Base-by-base conservation (phyloP, 495 filamentous ascomycete species). In the Hypoxylon trugodes region DNA sequence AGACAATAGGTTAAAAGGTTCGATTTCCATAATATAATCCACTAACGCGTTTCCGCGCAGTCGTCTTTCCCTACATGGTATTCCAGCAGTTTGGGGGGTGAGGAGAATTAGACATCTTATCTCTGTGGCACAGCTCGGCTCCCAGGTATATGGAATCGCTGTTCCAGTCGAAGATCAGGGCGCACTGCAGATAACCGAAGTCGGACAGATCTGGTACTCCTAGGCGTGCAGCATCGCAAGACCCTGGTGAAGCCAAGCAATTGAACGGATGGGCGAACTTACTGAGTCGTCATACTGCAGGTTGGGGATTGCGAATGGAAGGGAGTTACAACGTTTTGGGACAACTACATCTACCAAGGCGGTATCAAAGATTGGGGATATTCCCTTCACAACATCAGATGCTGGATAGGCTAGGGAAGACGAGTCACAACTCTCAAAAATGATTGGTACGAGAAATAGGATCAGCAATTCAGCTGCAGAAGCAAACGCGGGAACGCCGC, bases 131-230 rank as follows among this genome's bases (percentile, higher is more conserved):
- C 68, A 43, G 32, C 46, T 59, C 57, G 65, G 54, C 50, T 68
- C 60, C 70, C 70, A 73, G 65, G 61, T 67, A 59, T 41, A 68
- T 65, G 70, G 70, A 61, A 70, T 60, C 67, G 50, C 57, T 70
- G 64, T 61, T 61, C 65, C 54, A 70, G 57, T 65, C 59, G 68
- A 68, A 59, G 69, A 70, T 70, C 70, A 73, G 68, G 70, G 56
- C 42, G 43, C 45, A 73, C 70, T 73, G 67, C 64, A 70, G 70
- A 70, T 70, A 73, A 65, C 70, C 70, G 70, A 73, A 56, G 70
- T 70, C 33, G 60, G 67, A 73, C 70, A 73, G 68, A 72, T 72
- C 69, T 72, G 53, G 69, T 72, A 68, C 69, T 60, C 60, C 60
- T 59, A 45, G 52, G 49, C 50, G 59, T 62, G 61, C 66, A 70